phyloP scores from a whole-genome alignment of 2,329 filamentous ascomycete species.

The Penicillium sp. region DNA sequence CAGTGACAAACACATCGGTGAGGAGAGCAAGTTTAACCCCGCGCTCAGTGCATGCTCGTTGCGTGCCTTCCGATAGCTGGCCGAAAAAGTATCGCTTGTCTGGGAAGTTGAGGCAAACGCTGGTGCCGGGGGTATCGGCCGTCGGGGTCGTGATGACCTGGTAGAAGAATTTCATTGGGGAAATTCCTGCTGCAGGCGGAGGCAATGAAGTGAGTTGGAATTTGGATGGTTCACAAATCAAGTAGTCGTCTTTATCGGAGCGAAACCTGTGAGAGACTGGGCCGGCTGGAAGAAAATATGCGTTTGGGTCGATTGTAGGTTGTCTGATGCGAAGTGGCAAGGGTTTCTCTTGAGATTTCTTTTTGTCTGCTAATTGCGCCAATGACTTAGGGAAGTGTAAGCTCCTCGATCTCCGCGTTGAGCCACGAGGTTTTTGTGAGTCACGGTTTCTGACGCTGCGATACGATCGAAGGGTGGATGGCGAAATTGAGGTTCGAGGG shows the following conservation, averaged over 20 bases:
- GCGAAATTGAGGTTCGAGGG: conserved; percentile 7
- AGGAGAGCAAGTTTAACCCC: conserved; percentile 57
- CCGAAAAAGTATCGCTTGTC: conserved; percentile 78
- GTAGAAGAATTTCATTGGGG: conserved; percentile 61
- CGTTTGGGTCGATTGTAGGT: conserved; percentile 3
- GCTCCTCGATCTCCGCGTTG: neutral
- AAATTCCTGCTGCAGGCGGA: neutral
- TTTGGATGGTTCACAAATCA: conserved; percentile 20
- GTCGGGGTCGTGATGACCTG: conserved; percentile 75
- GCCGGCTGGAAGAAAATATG: conserved; percentile 8
- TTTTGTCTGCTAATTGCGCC: neutral
- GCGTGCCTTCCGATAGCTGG: conserved; percentile 71
- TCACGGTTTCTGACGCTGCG: conserved; percentile 3
- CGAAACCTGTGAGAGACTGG: neutral
- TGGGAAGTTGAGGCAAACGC: conserved; percentile 69
- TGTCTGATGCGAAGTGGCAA: conserved; percentile 5
- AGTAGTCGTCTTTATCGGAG: conserved; percentile 10
- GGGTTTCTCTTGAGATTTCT: neutral
- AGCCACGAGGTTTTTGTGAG: neutral
- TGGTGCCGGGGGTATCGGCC: conserved; percentile 74
- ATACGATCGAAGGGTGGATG: conserved; percentile 7
- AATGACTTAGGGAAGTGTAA: neutral
- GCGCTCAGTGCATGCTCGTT: conserved; percentile 64
- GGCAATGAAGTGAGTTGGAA: conserved; percentile 6
- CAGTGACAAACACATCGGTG: conserved; percentile 73